These are phyloP conservation scores for Corchorus capsularis DNA, from an alignment of 345 rosid species.

Conservation along the genomic window DNA sequence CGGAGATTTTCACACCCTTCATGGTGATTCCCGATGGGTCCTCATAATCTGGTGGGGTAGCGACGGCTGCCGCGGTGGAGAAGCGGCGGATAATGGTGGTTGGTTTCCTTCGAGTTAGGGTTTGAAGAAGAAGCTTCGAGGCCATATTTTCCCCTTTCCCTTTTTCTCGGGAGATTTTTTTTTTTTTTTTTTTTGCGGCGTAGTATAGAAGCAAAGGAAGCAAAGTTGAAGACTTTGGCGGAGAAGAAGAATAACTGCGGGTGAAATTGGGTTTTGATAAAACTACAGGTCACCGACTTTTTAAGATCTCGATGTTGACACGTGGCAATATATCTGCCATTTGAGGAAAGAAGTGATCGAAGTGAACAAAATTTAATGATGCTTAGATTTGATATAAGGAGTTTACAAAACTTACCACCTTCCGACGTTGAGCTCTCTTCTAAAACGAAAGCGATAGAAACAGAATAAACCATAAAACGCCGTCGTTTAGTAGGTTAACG, in stretches of 20 bases:
- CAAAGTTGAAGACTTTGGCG: too few relatives aligned
- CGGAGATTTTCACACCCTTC: constrained; percentile 62
- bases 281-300: not conserved
- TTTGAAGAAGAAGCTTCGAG: constrained; percentile 35
- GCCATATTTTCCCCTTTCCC: constrained; percentile 37
- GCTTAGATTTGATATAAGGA: not conserved
- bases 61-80: constrained; percentile 33
- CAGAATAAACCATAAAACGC: not conserved
- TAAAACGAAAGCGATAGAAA: not conserved
- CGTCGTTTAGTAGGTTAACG: not conserved
- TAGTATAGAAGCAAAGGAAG: not conserved
- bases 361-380: too few relatives aligned
- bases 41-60: not conserved
- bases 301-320: not conserved
- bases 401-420: constrained; percentile 1
- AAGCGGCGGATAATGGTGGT: constrained; percentile 17
- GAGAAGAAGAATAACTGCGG: too few relatives aligned
- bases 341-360: not conserved
- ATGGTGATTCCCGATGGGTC: constrained; percentile 30
- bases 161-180: not conserved
- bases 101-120: constrained; percentile 21
- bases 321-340: not conserved
- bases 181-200: not conserved
- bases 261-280: too few relatives aligned
- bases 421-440: not conserved